Evolutionary conservation across 2,329 filamentous ascomycete species (phyloP), one percentile per base, ranked within the genome.

Genomic region (Colletotrichum sp.): DNA sequence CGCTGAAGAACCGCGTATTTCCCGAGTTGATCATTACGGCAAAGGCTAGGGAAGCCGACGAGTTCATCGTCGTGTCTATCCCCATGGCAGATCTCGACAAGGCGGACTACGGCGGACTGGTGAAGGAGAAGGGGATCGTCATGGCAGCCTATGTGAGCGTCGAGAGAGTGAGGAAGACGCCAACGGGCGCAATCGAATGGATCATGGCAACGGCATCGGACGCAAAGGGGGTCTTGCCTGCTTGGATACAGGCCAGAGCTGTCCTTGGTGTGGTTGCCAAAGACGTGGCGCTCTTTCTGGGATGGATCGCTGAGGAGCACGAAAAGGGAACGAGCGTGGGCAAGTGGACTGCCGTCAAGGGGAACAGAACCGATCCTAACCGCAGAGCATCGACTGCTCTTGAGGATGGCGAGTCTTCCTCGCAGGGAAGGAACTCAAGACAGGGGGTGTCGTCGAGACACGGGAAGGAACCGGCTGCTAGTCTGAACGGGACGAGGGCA

Each of bases 181-280:
- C 79, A 6, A 81, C 79, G n/a, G 84, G 85, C 1, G 82, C 85
- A 21, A 87, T 94, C 63, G 92, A 94, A 83, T 97, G 94, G 94
- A 86, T 93, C 74, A 96, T 96, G 93, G 93, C 92, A 10, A 96
- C 94, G 12, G 90, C 92, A 13, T 94, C 92, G 75, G 91, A 96
- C 82, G 94, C 94, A 0, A 88, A 88, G 70, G 94, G 94, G 0
- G 83, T 89, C 32, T 80, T 96, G 72, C 94, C 94, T 1, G 86
- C 89, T 81, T 92, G 88, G 86, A 82, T 93, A 78, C 94, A 96
- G 86, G 92, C 91, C 77, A 80, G 90, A 81, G 91, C 90, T 5
- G 87, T 94, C 65, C 90, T 92, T 2, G 88, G 88, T 2, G 88
- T 90, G 76, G 88, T 96, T 65, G 90, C 91, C 21, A 94, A 94